Evolutionary conservation across 2,329 filamentous ascomycete genomes (phyloP), one percentile per base, ranked within the genome.

Genomic region (Graphilbum fragrans): DNA sequence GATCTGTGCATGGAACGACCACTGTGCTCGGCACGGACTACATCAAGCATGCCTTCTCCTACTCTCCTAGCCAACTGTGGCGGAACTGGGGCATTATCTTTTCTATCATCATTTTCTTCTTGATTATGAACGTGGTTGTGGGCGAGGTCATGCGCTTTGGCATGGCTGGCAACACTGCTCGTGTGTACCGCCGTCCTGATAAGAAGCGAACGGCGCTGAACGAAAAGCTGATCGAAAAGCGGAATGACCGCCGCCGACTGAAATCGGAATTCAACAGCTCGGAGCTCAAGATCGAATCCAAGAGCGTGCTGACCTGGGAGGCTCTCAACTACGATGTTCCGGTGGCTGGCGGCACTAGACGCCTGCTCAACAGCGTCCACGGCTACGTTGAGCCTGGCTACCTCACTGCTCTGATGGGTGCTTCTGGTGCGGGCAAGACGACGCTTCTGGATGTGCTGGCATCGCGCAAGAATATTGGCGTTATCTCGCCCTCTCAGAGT

Each of bases 361-460:
- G 70, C 5, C 66, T 80, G 6, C 66, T 80, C 2, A 67, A 69
- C 53, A 61, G 66, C 33, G 62, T 77, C 2, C 72, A 63, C 42
- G 87, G 80, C 2, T 90, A 80, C 50, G 82, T 87, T 39, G 77
- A 80, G 47, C 84, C 84, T 2, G 84, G 85, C 29, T 75, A 81
- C 51, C 67, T 90, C 10, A 88, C 82, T 3, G 63, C 84, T 3
- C 65, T 92, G 2, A 87, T 92, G 82, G 85, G 85, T 32, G 79
- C 80, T 7, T 86, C 82, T 5, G 83, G 83, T n/a, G 86, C 86
- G 5, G 86, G 86, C 38, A 94, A 94, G 63, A 92, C 86, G 0
- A 93, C 86, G 0, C 65, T 93, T 1, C 65, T 94, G 3, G 84
- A 94, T 52, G 83, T 90, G 1, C 64, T 93, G 29, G 73, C 73